Base-by-base conservation (phyloP, 495 filamentous ascomycete genomes). In the Penicillium turbatum region DNA sequence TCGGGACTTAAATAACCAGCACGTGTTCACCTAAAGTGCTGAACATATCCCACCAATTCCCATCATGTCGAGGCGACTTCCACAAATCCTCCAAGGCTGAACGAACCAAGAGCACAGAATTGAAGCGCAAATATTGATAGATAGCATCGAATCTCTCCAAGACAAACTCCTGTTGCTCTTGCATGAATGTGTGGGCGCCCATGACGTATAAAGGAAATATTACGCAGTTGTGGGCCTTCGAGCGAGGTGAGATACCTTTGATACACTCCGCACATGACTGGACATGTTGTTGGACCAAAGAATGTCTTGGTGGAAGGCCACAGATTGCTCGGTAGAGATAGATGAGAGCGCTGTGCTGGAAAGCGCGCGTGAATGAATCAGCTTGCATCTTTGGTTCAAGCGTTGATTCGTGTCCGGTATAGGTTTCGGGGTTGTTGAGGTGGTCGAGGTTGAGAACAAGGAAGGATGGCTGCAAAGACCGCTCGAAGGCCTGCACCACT, bases 261-360 rank as follows among this genome's bases (percentile, higher is more conserved):
- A 61, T 61, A n/a, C 44, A 54, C 19, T 42, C 55, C 26, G 54
- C 41, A 13, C 54, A 61, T 6, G 38, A 58, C 5, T 54, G 51
- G 0, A 61, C 59, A 36, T 61, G 59, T 16, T 61, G 59, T 17
- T 61, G 59, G 1, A 61, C 59, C n/a, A 61, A 44, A 16, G 10
- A 43, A 35, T 61, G 59, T 1, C 59, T 41, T 10, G 59, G 43
- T 3, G 59, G 55, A 17, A 61, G 36, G 1, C 59, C 59, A 37
- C 59, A 58, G 5, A 61, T 38, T n/a, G 59, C 55, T 8, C 59
- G 59, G 40, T 61, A 61, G 3, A 61, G 37, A 26, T 58, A 61
- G 31, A 61, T 54, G 26, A 61, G 46, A 10, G 59, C 59, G 13
- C 49, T 58, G 19, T 61, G 59, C 15, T 61, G 59, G 11, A 61